These are phyloP conservation scores for Saturnispora zaruensis DNA, from an alignment of 805 yeast species.

Conservation along the genomic window DNA sequence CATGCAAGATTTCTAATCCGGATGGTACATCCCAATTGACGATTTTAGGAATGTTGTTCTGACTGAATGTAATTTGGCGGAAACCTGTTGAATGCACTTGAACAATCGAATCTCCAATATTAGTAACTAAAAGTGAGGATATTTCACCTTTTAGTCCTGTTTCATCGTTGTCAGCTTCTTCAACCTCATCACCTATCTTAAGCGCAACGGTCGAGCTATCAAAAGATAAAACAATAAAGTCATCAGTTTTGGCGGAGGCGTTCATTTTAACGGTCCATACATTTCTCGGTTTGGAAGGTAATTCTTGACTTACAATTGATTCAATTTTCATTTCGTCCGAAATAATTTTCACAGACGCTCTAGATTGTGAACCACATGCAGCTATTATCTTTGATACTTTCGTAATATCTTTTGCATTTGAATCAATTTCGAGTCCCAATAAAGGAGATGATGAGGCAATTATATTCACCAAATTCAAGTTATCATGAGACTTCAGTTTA, in stretches of 20 bases:
- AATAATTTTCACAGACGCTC: constrained; percentile 40
- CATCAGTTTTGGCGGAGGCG: constrained; percentile 41
- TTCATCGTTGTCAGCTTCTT: constrained; percentile 42
- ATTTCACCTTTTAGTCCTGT: constrained; percentile 50
- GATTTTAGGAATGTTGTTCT: constrained; percentile 24
- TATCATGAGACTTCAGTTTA: constrained; percentile 36
- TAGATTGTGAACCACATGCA: constrained; percentile 35
- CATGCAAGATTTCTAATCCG: constrained; percentile 54
- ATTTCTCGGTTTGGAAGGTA: constrained; percentile 56
- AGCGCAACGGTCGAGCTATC: constrained; percentile 62
- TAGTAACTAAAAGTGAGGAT: constrained; percentile 60
- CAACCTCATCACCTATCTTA: constrained; percentile 71
- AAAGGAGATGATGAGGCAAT: constrained; percentile 48
- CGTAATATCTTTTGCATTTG: constrained; percentile 17
- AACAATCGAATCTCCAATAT: constrained; percentile 58
- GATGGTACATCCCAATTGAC: constrained; percentile 79
- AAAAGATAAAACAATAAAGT: constrained; percentile 58
- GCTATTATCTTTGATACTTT: constrained; percentile 32
- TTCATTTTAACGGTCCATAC: constrained; percentile 56
- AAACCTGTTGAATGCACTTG: constrained; percentile 72
- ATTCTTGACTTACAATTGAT: constrained; percentile 63
- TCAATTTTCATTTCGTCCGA: constrained; percentile 52
- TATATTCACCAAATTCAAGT: constrained; percentile 50
- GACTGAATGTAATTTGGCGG: constrained; percentile 39
- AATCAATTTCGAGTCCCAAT: constrained; percentile 32